phyloP scores from a whole-genome alignment of 495 filamentous ascomycete species.

The Podospora comata region DNA sequence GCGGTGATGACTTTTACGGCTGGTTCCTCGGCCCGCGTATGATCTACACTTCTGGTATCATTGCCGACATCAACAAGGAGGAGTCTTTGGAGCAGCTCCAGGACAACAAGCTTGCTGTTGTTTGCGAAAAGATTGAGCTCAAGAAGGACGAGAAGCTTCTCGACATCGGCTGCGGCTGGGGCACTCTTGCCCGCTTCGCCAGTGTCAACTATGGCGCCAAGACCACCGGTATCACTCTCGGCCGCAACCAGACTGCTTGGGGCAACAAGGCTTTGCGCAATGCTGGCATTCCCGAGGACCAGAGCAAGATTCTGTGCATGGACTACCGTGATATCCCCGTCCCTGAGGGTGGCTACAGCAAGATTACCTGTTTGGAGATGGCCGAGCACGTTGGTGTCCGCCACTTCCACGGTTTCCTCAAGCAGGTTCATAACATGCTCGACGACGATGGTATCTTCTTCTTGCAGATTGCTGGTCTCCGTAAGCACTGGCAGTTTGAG shows the following conservation, averaged over 20 bases:
- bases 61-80: conserved; percentile 69
- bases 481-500: conserved; percentile 85
- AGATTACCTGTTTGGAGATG: conserved; percentile 89
- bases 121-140: conserved; percentile 80
- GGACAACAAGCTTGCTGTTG: conserved; percentile 82
- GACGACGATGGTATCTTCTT: conserved; percentile 83
- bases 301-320: conserved; percentile 75
- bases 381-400: conserved; percentile 85
- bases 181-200: conserved; percentile 77
- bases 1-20: conserved; percentile 83
- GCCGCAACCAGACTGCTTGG: conserved; percentile 81
- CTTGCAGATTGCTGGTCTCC: conserved; percentile 77
- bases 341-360: conserved; percentile 66
- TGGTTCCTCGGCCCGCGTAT: conserved; percentile 90
- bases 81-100: conserved; percentile 81
- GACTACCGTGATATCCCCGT: conserved; percentile 81
- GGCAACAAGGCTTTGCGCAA: conserved; percentile 71
- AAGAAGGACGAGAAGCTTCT: conserved; percentile 68
- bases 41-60: conserved; percentile 84
- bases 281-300: conserved; percentile 63
- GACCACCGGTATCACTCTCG: conserved; percentile 76
- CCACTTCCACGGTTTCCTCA: conserved; percentile 63
- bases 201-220: conserved; percentile 73
- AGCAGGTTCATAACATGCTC: conserved; percentile 78
- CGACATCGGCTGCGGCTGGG: conserved; percentile 87